A percentile compares a stretch with the other conserved stretches of the same genome.
Conservation (phyloP, 73 alveolate genomes). For the Uronychia setigera region DNA sequence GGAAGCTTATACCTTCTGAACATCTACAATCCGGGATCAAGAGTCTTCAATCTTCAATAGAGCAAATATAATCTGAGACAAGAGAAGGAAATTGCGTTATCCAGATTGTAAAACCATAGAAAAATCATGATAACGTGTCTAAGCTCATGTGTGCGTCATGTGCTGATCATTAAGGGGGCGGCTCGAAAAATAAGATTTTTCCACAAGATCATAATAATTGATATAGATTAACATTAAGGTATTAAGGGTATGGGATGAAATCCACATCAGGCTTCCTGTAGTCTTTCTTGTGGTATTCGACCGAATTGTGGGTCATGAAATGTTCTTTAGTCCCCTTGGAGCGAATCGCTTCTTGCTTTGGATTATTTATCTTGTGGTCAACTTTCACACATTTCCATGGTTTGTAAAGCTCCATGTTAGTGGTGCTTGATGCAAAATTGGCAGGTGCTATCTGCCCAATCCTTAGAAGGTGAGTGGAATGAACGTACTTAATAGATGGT, state of each 20-base stretch:
- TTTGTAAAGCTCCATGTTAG: background rate
- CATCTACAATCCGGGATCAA: too few species aligned
- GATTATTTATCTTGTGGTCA: background rate
- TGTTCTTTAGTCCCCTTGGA: constrained; percentile 20
- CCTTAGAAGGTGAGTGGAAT: background rate
- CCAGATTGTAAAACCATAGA: background rate
- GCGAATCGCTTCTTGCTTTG: background rate
- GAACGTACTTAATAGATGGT: background rate
- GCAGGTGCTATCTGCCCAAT: background rate
- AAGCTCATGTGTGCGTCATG: background rate
- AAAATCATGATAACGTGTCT: background rate
- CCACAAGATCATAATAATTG: too few species aligned
- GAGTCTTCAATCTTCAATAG: too few species aligned
- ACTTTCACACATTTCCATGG: background rate
- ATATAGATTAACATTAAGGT: too few species aligned
- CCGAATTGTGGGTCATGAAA: constrained; percentile 39
- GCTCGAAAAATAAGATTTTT: background rate
- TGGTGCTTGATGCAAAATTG: background rate
- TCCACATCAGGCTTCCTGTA: constrained; percentile 46
- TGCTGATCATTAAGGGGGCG: background rate
- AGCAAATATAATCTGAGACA: background rate
- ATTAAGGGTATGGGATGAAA: constrained; percentile 52
- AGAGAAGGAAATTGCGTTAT: background rate
- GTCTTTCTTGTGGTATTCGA: constrained; percentile 37
- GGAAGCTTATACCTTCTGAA: too few species aligned